These are phyloP conservation scores for Gamarada debralockiae DNA, from an alignment of 495 filamentous ascomycete genomes.

Conservation along the genomic window DNA sequence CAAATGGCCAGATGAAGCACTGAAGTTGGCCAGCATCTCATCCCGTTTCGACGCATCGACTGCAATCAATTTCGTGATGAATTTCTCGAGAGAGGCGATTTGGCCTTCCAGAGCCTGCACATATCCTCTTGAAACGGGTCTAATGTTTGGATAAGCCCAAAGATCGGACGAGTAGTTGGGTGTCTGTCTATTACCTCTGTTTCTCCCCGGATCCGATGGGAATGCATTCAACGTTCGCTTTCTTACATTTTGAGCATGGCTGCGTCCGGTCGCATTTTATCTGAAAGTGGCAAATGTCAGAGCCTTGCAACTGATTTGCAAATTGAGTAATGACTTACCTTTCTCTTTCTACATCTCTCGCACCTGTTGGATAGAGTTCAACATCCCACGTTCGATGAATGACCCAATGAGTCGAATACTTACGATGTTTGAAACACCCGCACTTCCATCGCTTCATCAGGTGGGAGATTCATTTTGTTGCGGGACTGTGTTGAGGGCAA, in stretches of 20 bases:
- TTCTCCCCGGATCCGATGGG: slow-evolving; percentile 26
- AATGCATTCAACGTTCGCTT: slow-evolving; percentile 26
- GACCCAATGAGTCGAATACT: background rate
- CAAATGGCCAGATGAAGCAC: slow-evolving; percentile 6
- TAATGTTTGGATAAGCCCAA: slow-evolving; percentile 4
- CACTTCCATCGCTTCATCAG: background rate
- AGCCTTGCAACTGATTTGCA: background rate
- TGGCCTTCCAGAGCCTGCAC: slow-evolving; percentile 29
- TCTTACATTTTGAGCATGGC: slow-evolving; percentile 25
- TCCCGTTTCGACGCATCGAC: slow-evolving; percentile 19
- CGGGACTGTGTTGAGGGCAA: too few species aligned
- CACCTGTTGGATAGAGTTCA: too few species aligned
- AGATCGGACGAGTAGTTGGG: too few species aligned
- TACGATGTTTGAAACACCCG: background rate
- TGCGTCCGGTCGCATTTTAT: slow-evolving; percentile 29
- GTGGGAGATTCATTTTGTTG: background rate
- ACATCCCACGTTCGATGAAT: too few species aligned
- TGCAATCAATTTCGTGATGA: slow-evolving; percentile 27
- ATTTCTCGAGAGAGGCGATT: slow-evolving; percentile 27
- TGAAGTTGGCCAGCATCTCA: slow-evolving; percentile 21
- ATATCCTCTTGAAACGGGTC: slow-evolving; percentile 26
- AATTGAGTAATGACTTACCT: slow-evolving; percentile 13
- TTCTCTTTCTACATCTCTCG: slow-evolving; percentile 18
- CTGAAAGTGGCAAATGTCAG: slow-evolving; percentile 9
- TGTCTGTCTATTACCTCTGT: slow-evolving; percentile 23